Evolutionary conservation across 2,329 filamentous ascomycete species (phyloP), one percentile per base, ranked within the genome.

Genomic region (Decorospora gaudefroyi): DNA sequence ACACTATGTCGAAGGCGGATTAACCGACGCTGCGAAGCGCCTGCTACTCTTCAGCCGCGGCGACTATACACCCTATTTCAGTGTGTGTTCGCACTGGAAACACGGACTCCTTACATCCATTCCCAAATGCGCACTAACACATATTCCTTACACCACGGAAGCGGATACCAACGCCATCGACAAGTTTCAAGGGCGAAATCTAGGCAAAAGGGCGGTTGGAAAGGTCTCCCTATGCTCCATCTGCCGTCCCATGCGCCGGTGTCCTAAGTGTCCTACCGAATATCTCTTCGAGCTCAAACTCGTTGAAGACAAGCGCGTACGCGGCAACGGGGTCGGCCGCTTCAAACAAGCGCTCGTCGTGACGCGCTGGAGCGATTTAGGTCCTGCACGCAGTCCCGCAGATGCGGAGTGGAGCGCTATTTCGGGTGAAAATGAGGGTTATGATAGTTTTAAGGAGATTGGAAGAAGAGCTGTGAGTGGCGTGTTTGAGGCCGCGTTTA

Each of bases 11-110:
- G 46, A 57, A 1, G 66, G 73, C 0, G 76, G 71, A 2, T 71
- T 83, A 17, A 78, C 80, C 0, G 70, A 74, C 4, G 77, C 76
- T 3, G 74, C 72, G 3, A 72, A 78, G 53, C 77, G 82, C 2
- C 70, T 82, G 41, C 71, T 85, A 2, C 73, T 85, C 2, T 84
- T 80, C 65, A 80, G 76, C 19, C 75, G 78, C 44, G 77, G 81
- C 37, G 81, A 84, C 55, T 84, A 82, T 65, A 77, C 72, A 39
- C 82, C 82, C 0, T 85, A 79, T 61, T 85, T 85, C 65, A 82
- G 78, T 8, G 78, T 76, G 1, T 85, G 82, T 53, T 74, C 79
- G 1, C 82, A 85, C 61, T 85, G 82, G 82, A 74, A 76, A 12
- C 78, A 84, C 49, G 82, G 82, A 12, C 72, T 81, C 23, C 68